Evolutionary conservation across 2,329 filamentous ascomycete genomes (phyloP), one percentile per base, ranked within the genome.

Genomic region (Coniochaeta sp.): DNA sequence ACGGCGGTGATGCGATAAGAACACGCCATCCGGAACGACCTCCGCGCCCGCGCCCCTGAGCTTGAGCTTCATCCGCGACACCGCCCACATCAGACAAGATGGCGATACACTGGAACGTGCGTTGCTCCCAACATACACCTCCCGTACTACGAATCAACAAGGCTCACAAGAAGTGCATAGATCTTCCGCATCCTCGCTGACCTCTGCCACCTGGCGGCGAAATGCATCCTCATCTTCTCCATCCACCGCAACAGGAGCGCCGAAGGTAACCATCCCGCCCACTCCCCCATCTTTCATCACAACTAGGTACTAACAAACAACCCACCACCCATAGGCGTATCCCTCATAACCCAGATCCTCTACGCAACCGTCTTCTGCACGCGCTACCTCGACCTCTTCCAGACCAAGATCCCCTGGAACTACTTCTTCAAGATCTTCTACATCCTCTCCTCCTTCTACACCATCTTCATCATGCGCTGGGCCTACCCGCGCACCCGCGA

Each of bases 401-500:
- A 57, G 7, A 77, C 81, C 61, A 65, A 63, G 9, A 71, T 67
- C 24, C 57, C 61, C 54, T 94, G 87, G 82, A 92, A 94, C 69
- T 80, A 86, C 58, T 74, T 87, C 54, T 87, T 96, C 69, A 96
- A 96, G 76, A 77, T 94, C 55, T 89, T 95, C 71, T 97, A 96
- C 71, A 87, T 95, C 55, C 63, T 81, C 3, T 89, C 87, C 4
- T 92, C 88, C 1, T 78, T 91, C 56, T 96, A 96, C 69, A 94
- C 91, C 61, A 81, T 96, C 56, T 86, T 80, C 52, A 70, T 95
- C 56, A 96, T 97, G 91, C 86, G 90, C 67, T 86, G 85, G 70
- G 74, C 91, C 20, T 96, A 83, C 67, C 87, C 91, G 10, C 82
- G 92, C 30, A 95, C 91, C n/a, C 76, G 91, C 38, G 92, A 97